Conservation (phyloP, 805 yeast genomes). For the Saccharomycopsis vini region DNA sequence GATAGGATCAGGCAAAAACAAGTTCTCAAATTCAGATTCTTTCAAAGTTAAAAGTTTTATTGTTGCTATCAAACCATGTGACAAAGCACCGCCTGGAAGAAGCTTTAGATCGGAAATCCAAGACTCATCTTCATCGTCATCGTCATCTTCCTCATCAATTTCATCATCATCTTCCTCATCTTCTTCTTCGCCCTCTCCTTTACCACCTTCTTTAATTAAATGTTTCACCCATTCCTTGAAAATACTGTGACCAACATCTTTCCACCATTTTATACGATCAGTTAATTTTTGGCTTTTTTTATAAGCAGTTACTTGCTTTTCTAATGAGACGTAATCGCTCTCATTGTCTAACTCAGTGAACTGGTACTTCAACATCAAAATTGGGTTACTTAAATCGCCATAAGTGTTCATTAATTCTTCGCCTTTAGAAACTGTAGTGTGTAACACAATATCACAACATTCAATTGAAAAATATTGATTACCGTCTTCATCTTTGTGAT, state of each 20-base stretch:
- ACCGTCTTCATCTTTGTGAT: conserved; percentile 19
- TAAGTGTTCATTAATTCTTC: conserved; percentile 75
- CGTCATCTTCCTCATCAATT: conserved; percentile 7
- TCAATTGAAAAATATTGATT: conserved; percentile 34
- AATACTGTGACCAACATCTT: conserved; percentile 6
- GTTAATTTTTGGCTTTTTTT: conserved; percentile 3
- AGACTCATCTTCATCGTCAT: conserved; percentile 4
- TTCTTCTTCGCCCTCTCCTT: conserved; percentile 1
- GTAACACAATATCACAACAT: conserved; percentile 63
- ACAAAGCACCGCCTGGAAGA: not conserved
- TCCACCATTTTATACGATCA: conserved; percentile 12
- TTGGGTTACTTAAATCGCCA: conserved; percentile 26
- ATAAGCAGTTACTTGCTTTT: not conserved
- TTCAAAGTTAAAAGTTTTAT: not conserved
- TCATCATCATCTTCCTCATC: conserved; percentile 5
- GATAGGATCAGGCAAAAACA: conserved; percentile 1
- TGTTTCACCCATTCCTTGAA: conserved; percentile 2
- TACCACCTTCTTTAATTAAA: not conserved
- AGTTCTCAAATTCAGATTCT: conserved; percentile 1
- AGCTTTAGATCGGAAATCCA: conserved; percentile 2
- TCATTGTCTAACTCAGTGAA: conserved; percentile 3
- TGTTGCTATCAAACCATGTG: not conserved
- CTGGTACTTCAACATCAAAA: conserved; percentile 12
- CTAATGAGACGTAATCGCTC: conserved; percentile 12
- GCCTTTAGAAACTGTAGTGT: conserved; percentile 34